phyloP scores from a whole-genome alignment of 1,139 yeast species.

The Magnusiomyces fungicola region DNA sequence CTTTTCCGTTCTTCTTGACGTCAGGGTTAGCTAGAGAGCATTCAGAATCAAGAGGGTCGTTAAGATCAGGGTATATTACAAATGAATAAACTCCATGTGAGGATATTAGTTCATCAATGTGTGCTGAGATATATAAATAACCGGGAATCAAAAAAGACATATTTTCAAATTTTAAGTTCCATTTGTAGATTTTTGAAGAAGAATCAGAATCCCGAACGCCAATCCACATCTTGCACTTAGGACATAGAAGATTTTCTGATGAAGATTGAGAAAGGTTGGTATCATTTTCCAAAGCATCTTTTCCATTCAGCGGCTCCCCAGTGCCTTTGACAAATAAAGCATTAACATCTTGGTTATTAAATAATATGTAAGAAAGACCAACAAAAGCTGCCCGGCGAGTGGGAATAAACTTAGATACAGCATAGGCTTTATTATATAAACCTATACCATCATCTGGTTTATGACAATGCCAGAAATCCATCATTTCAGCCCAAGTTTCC shows the following conservation, averaged over 20 bases:
- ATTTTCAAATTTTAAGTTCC: constrained; percentile 49
- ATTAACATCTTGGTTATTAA: constrained; percentile 26
- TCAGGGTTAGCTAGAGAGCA: background rate
- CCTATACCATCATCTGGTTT: constrained; percentile 50
- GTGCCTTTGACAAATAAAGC: background rate
- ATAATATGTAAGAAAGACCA: constrained; percentile 52
- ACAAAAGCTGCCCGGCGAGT: constrained; percentile 40
- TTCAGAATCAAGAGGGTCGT: constrained; percentile 7
- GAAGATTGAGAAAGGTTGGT: background rate
- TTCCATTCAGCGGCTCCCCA: too few species aligned
- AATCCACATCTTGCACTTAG: constrained; percentile 29
- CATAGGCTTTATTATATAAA: constrained; percentile 23
- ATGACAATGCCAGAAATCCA: constrained; percentile 99
- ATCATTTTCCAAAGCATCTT: background rate
- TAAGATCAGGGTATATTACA: constrained; percentile 19
- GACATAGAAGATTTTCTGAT: constrained; percentile 6
- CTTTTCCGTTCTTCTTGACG: background rate
- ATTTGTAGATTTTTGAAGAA: constrained; percentile 46
- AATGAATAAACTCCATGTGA: constrained; percentile 33
- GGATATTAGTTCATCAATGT: constrained; percentile 26
- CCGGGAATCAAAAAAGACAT: background rate
- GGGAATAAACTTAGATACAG: constrained; percentile 41
- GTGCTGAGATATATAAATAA: constrained; percentile 23
- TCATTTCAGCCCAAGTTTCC: constrained; percentile 87
- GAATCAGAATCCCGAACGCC: constrained; percentile 34